Evolutionary conservation across 257 asterid genomes (phyloP).

Genomic region (Solanum clarkiae): DNA sequence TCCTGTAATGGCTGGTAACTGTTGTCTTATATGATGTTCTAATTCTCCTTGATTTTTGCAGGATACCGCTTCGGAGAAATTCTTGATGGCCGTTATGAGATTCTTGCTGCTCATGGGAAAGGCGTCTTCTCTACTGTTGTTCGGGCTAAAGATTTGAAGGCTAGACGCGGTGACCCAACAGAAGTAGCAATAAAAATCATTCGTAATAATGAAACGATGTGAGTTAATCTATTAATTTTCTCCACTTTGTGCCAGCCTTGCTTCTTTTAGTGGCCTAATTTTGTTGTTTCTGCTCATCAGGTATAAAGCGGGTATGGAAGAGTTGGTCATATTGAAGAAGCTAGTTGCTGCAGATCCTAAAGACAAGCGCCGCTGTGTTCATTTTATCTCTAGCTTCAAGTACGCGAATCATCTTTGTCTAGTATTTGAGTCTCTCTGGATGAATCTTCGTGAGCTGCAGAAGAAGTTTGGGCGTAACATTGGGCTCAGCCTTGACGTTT

Average conservation of each 20-base stretch:
- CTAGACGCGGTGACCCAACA: conserved; percentile 53
- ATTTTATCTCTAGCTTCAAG: conserved; percentile 88
- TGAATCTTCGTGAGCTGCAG: conserved; percentile 95
- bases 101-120: too few species aligned
- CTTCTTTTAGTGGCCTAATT: background rate
- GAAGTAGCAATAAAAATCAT: conserved; percentile 90
- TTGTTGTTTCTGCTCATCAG: conserved; percentile 12
- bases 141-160: conserved; percentile 92
- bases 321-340: conserved; percentile 78
- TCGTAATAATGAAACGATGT: conserved; percentile 88
- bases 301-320: conserved; percentile 94
- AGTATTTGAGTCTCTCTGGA: conserved; percentile 45
- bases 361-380: conserved; percentile 86
- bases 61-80: conserved; percentile 91
- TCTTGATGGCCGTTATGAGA: conserved; percentile 77
- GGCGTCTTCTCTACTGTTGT: too few species aligned
- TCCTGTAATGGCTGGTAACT: background rate
- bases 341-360: conserved; percentile 90
- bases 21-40: background rate
- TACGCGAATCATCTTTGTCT: conserved; percentile 4
- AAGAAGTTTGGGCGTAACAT: conserved; percentile 98
- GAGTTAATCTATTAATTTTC: conserved; percentile 10
- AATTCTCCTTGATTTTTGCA: conserved; percentile 3
- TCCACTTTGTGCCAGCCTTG: background rate
- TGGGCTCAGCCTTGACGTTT: conserved; percentile 92